A percentile compares a stretch with the other conserved stretches of the same genome.
Conservation (phyloP, 495 filamentous ascomycete genomes). For the Aspergillus mulundensis region DNA sequence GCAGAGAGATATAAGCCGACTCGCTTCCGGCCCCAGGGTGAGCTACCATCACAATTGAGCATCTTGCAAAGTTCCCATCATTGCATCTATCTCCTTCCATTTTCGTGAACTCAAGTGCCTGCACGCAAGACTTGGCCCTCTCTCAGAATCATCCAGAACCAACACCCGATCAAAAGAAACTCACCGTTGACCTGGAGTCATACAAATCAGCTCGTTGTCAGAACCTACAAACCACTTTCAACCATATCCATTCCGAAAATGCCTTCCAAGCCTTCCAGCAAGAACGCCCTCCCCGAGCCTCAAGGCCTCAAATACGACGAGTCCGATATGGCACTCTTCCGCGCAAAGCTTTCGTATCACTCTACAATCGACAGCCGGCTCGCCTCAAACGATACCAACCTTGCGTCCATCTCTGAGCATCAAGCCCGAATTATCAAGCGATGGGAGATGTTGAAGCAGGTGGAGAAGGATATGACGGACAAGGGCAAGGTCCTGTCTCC, state of each 20-base stretch:
- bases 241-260: conserved; percentile 16
- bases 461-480: conserved; percentile 34
- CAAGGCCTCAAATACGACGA: conserved; percentile 41
- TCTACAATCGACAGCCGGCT: conserved; percentile 38
- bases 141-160: background rate
- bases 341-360: conserved; percentile 37
- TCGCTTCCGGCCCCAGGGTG: background rate
- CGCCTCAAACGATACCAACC: conserved; percentile 33
- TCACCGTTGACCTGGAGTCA: background rate
- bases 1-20: conserved; percentile 8
- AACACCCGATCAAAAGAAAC: background rate
- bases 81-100: background rate
- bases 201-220: background rate
- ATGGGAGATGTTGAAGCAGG: conserved; percentile 39
- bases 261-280: conserved; percentile 26
- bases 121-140: background rate
- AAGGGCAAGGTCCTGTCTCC: conserved; percentile 32
- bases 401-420: conserved; percentile 35
- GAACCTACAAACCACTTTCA: background rate
- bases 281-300: conserved; percentile 32
- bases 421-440: conserved; percentile 35
- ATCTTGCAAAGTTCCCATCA: background rate
- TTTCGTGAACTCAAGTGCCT: background rate
- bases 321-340: conserved; percentile 42
- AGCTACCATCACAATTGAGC: background rate